These are phyloP conservation scores for Agastache rugosa DNA, from an alignment of 257 asterid species.

Conservation along the genomic window DNA sequence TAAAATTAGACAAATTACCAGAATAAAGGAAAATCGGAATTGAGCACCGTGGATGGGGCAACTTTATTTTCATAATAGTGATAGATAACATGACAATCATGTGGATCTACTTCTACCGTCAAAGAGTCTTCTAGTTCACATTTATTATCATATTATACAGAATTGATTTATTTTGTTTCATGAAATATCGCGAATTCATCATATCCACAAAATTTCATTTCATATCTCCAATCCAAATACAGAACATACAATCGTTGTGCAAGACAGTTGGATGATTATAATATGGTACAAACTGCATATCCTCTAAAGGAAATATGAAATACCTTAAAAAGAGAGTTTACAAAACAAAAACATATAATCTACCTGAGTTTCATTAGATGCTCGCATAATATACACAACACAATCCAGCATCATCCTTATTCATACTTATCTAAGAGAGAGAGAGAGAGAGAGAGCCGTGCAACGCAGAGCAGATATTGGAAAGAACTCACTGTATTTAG, in stretches of 20 bases:
- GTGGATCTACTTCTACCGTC: no score
- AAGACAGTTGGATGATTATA: background rate
- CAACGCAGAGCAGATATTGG: background rate
- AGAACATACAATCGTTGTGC: background rate
- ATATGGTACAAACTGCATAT: conserved; percentile 29
- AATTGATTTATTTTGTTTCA: background rate
- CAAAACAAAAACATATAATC: background rate
- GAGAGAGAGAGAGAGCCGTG: background rate
- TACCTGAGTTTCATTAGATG: conserved; percentile 15
- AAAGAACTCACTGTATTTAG: conserved; percentile 10
- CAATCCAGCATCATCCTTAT: conserved; percentile 28
- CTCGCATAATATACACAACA: conserved; percentile 21
- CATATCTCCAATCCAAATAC: background rate
- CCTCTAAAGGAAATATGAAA: conserved; percentile 6
- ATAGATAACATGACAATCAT: no score
- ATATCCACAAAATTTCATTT: background rate
- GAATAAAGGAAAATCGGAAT: no score
- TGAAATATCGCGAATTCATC: background rate
- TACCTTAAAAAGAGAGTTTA: background rate
- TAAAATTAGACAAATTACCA: no score
- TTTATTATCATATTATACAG: no score
- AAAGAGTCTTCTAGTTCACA: no score
- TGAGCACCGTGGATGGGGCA: no score
- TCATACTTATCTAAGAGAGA: background rate
- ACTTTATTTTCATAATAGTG: no score